Evolutionary conservation across 148 eudicot genomes (phyloP).

Genomic region (Rhododendron ovatum): DNA sequence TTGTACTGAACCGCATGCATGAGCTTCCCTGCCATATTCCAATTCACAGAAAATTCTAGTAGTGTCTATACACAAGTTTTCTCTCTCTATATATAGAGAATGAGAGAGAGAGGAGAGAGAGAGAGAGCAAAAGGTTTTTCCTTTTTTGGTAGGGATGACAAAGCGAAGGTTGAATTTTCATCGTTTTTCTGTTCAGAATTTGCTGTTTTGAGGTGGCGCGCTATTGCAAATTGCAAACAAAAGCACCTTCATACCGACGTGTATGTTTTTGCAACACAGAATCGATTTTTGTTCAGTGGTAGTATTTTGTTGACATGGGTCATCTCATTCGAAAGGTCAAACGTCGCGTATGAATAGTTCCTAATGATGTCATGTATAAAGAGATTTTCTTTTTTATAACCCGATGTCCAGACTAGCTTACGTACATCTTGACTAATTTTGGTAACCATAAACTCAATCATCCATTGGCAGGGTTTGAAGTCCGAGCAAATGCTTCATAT

Average conservation of each 20-base stretch:
- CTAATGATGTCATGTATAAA: too few relatives aligned
- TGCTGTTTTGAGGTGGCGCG: not conserved
- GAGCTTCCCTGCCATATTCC: constrained; percentile 22
- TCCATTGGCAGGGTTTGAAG: too few relatives aligned
- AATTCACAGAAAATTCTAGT: not conserved
- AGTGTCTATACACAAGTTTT: too few relatives aligned
- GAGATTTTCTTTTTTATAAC: too few relatives aligned
- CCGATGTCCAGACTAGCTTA: too few relatives aligned
- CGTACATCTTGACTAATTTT: too few relatives aligned
- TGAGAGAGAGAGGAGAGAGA: not conserved
- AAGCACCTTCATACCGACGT: not conserved
- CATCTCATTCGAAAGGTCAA: too few relatives aligned
- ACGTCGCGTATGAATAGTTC: too few relatives aligned
- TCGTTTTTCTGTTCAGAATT: not conserved
- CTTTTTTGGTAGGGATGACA: not conserved
- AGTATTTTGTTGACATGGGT: too few relatives aligned
- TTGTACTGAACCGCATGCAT: constrained; percentile 21
- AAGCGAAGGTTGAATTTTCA: not conserved
- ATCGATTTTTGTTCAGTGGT: not conserved
- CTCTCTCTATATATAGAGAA: not conserved
- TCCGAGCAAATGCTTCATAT: too few relatives aligned
- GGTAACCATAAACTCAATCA: too few relatives aligned
- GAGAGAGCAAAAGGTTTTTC: not conserved
- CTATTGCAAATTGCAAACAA: too few relatives aligned
- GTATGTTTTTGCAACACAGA: not conserved